Base-by-base conservation (phyloP, 1,284 basidiomycete species). In the Pascua guehoae region DNA sequence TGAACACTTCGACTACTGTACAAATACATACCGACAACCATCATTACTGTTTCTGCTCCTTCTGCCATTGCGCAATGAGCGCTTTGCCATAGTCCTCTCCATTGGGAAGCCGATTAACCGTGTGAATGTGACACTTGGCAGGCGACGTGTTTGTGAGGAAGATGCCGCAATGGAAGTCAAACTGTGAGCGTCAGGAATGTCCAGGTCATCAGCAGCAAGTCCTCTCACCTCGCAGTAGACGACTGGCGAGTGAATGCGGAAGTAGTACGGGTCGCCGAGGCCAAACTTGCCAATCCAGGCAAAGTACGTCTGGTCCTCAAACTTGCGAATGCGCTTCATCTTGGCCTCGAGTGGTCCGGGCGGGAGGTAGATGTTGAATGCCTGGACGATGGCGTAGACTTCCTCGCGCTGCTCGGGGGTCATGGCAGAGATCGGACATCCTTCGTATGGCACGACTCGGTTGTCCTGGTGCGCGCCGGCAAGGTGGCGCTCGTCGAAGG, bases 51-150 rank as follows among this genome's bases (percentile, higher is more conserved):
- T 38, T 16, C 11, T 49, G 24, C 47, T 49, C 47, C 11, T 12
- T 9, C 38, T 38, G 38, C 49, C 49, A 52, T 57, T 69, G 63
- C 50, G 47, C 49, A 16, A 69, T 67, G 32, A 74, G 61, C 32
- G 73, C 72, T 49, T 68, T 67, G 16, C 71, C 73, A 44, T 75
- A 75, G 51, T 75, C 73, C 18, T 67, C 71, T 36, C 66, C 61
- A 56, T 75, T 75, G 5, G 73, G 73, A 18, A 72, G 53, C 4
- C 73, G 67, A 44, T 72, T 72, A 37, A 74, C 60, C 0, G 73
- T 74, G 60, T 76, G 74, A 41, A 73, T 69, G 54, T 76, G 74
- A 52, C 73, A 74, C 51, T 76, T 76, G 32, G 74, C 72, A 12
- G 74, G 74, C 12, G 71, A 66, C 24, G 71, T 74, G 58, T 74